These are phyloP conservation scores for Andrographis paniculata DNA, from an alignment of 305 asterid species.

Conservation along the genomic window DNA sequence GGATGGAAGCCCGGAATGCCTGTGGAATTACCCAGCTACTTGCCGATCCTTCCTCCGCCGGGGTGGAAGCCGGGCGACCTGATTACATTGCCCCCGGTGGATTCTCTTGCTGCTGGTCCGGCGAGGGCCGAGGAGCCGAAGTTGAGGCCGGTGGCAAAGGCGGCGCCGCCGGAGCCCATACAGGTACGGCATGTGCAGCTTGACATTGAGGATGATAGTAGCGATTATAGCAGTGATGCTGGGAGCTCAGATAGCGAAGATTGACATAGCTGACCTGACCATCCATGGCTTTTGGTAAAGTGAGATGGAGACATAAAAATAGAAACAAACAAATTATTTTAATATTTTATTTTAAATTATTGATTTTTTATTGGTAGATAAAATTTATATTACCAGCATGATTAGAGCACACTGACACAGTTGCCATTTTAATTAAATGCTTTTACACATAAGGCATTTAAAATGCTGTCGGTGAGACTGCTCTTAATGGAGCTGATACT, in stretches of 20 bases:
- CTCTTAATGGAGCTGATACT: too few species aligned
- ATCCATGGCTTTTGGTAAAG: too few species aligned
- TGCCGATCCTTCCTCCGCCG: constrained; percentile 69
- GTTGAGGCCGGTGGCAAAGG: constrained; percentile 35
- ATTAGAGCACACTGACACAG: too few species aligned
- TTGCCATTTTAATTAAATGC: too few species aligned
- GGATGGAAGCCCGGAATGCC: constrained; percentile 97
- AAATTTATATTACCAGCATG: too few species aligned
- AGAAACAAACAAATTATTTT: too few species aligned
- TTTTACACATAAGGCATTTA: too few species aligned
- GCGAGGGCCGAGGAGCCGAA: constrained; percentile 53
- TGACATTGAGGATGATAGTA: constrained; percentile 73
- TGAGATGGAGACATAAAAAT: too few species aligned
- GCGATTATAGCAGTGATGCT: constrained; percentile 60
- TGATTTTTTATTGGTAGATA: too few species aligned
- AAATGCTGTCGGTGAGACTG: too few species aligned
- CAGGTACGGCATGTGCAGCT: constrained; percentile 89
- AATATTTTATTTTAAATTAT: too few species aligned
- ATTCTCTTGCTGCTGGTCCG: constrained; percentile 36
- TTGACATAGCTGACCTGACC: too few species aligned
- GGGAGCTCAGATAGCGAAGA: constrained; percentile 75
- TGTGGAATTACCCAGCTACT: constrained; percentile 64
- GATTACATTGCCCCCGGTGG: constrained; percentile 60
- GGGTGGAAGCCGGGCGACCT: constrained; percentile 98
- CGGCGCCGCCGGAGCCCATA: constrained; percentile 59